Evolutionary conservation across 306 rosid species (phyloP).

Genomic region (Prosopis cineraria): DNA sequence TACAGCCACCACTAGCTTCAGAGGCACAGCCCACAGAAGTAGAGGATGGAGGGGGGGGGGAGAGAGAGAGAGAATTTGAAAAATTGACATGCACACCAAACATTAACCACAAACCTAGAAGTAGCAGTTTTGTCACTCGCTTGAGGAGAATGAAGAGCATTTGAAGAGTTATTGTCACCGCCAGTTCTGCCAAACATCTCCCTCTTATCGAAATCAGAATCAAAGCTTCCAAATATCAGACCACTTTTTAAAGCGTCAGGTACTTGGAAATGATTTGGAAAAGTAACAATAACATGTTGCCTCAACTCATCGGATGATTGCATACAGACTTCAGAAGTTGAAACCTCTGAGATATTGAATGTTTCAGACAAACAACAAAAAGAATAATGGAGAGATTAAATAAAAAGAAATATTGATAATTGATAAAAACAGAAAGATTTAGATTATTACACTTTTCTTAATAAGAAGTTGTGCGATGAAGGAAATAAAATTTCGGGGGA

Average conservation of each 20-base stretch:
- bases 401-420: not conserved
- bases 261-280: conserved; percentile 81
- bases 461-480: not conserved
- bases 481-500: not conserved
- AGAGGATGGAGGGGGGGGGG: not conserved
- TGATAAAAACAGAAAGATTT: conserved; percentile 8
- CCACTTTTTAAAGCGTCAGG: conserved; percentile 68
- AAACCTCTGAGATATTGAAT: conserved; percentile 49
- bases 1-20: not conserved
- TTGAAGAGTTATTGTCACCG: conserved; percentile 33
- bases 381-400: conserved; percentile 2
- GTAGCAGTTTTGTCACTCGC: conserved; percentile 43
- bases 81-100: conserved; percentile 2
- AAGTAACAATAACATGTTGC: conserved; percentile 75
- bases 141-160: conserved; percentile 45
- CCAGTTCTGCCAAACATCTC: conserved; percentile 42
- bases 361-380: conserved; percentile 46
- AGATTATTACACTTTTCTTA: not conserved
- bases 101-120: conserved; percentile 62
- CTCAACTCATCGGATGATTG: conserved; percentile 44
- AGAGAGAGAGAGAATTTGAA: not conserved
- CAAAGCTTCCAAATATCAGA: conserved; percentile 84
- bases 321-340: conserved; percentile 43
- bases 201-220: conserved; percentile 36
- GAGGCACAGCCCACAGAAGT: not conserved